A percentile compares a stretch with the other conserved stretches of the same genome.
Conservation (phyloP, 257 asterid genomes). For the Nicotiana attenuata region DNA sequence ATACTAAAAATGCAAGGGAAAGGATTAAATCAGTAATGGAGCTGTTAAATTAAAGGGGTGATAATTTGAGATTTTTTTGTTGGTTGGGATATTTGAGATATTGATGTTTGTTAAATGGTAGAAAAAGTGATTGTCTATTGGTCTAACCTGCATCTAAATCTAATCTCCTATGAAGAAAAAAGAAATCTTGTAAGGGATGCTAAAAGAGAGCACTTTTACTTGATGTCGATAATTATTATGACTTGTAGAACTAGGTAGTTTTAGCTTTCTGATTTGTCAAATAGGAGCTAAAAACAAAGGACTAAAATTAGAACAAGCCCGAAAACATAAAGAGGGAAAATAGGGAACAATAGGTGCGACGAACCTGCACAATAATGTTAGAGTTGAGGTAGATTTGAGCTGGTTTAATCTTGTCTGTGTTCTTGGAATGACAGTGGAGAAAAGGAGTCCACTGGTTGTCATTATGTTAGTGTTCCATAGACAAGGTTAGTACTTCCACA, state of each 20-base stretch:
- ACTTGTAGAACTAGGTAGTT: neutral
- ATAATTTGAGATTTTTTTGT: neutral
- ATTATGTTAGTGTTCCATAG: neutral
- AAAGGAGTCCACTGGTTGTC: neutral
- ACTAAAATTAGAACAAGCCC: neutral
- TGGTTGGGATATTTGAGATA: neutral
- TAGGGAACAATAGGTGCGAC: neutral
- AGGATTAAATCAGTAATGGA: neutral
- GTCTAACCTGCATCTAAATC: conserved; percentile 1
- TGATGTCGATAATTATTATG: neutral
- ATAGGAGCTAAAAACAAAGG: neutral
- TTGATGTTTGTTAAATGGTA: neutral
- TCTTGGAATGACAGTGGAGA: neutral
- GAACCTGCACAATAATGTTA: neutral
- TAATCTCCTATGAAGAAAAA: neutral
- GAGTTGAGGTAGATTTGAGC: neutral
- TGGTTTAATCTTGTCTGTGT: neutral
- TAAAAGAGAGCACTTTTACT: neutral
- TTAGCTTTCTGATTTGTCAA: neutral
- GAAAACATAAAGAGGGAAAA: neutral
- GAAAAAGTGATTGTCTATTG: neutral
- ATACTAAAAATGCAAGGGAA: neutral
- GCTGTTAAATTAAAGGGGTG: neutral
- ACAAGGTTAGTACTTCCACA: neutral
- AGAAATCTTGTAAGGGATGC: neutral